These are phyloP conservation scores for Mycena polygramma DNA, from an alignment of 768 basidiomycete species.

Conservation along the genomic window DNA sequence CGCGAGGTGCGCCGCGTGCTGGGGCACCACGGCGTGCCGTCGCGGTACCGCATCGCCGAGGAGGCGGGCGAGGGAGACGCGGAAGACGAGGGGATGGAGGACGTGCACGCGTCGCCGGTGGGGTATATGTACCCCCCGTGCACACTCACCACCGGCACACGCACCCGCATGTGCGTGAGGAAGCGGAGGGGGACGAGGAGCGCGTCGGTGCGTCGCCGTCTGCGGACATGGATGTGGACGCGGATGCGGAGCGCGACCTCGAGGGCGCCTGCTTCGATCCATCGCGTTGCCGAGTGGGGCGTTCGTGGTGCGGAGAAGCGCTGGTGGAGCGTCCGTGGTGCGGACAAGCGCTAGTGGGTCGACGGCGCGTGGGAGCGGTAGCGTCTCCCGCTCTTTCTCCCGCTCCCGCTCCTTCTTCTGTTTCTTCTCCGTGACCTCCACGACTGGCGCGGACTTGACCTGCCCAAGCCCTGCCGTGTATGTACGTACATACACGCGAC, in stretches of 20 bases:
- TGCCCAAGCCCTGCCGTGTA: no score
- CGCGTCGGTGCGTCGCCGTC: slow-evolving; percentile 33
- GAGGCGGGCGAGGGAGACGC: slow-evolving; percentile 40
- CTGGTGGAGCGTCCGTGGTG: slow-evolving; percentile 74
- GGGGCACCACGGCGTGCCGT: slow-evolving; percentile 60
- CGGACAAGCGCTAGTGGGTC: slow-evolving; percentile 82
- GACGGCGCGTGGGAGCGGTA: slow-evolving; percentile 58
- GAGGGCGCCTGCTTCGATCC: slow-evolving; percentile 85
- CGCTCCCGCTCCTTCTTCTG: no score
- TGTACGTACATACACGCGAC: no score
- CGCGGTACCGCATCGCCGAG: slow-evolving; percentile 43
- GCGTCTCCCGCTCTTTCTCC: not conserved
- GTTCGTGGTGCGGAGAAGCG: no score
- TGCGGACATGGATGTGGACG: slow-evolving; percentile 39
- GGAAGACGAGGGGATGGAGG: slow-evolving; percentile 40
- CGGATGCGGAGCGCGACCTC: slow-evolving; percentile 63
- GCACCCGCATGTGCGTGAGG: not conserved
- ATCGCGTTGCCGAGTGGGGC: slow-evolving; percentile 82
- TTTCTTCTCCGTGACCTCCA: not conserved
- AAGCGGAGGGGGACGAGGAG: slow-evolving; percentile 35
- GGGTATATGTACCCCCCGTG: not conserved
- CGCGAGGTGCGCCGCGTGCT: slow-evolving; percentile 69
- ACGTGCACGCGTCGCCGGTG: not conserved
- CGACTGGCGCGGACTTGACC: not conserved
- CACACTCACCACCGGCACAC: not conserved